Evolutionary conservation across 2,329 filamentous ascomycete species (phyloP).

Genomic region (Diaporthe citrichinensis): DNA sequence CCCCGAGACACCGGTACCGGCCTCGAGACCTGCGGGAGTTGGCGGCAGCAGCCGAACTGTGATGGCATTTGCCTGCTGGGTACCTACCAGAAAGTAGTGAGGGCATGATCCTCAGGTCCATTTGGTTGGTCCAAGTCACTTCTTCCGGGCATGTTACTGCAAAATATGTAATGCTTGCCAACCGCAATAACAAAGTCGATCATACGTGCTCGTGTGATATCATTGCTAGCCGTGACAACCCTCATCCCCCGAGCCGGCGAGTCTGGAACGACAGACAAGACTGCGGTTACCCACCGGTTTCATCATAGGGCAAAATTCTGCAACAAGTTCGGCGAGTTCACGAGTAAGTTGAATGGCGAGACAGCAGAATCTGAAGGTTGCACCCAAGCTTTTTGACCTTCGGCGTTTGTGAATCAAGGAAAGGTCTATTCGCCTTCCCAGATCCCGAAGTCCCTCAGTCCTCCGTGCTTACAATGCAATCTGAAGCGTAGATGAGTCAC

Average conservation of each 20-base stretch:
- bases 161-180: not conserved
- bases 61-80: not conserved
- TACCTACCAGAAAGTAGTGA: not conserved
- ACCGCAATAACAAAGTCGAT: not conserved
- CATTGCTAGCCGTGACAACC: slow-evolving; percentile 2
- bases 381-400: slow-evolving; percentile 21
- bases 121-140: not conserved
- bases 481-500: not conserved
- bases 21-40: slow-evolving; percentile 12
- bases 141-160: not conserved
- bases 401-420: not conserved
- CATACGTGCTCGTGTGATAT: slow-evolving; percentile 2
- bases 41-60: not conserved
- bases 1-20: slow-evolving; percentile 30
- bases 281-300: slow-evolving; percentile 6
- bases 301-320: slow-evolving; percentile 32
- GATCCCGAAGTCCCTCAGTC: slow-evolving; percentile 15
- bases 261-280: slow-evolving; percentile 5
- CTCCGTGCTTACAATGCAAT: not conserved
- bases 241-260: not conserved
- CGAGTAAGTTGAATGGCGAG: slow-evolving; percentile 23
- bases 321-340: slow-evolving; percentile 24
- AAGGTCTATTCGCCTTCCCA: slow-evolving; percentile 13
- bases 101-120: not conserved
- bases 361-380: slow-evolving; percentile 18